Percentiles rank a stretch among this genome's conserved stretches.
Conservation (phyloP, 2,329 filamentous ascomycete species). For the Colletotrichum lindemuthianum region DNA sequence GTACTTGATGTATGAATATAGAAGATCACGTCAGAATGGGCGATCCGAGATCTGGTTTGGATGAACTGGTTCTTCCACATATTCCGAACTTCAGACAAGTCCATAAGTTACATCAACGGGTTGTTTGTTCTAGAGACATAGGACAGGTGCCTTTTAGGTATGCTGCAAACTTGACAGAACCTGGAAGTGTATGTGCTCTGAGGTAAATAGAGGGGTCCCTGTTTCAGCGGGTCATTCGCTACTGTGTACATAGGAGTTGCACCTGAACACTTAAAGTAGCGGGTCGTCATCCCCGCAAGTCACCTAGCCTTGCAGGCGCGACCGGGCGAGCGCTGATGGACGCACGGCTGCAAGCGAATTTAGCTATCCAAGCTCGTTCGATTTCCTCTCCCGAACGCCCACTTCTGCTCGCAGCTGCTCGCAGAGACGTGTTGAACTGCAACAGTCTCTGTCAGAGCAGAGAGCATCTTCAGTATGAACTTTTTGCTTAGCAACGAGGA, state of each 20-base stretch:
- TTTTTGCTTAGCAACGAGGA: slow-evolving; percentile 67
- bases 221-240: slow-evolving; percentile 22
- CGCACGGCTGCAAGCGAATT: slow-evolving; percentile 26
- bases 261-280: background rate
- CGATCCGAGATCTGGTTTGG: no score
- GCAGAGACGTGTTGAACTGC: no score
- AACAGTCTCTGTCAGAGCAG: background rate
- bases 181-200: no score
- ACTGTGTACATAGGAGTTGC: no score
- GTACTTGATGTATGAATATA: no score
- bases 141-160: no score
- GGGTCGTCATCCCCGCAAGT: slow-evolving; percentile 12
- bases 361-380: background rate
- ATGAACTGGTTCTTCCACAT: no score
- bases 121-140: no score
- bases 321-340: slow-evolving; percentile 5
- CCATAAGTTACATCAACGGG: no score
- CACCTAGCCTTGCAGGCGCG: slow-evolving; percentile 48
- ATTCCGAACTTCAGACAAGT: no score
- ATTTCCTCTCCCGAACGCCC: background rate
- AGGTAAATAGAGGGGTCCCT: slow-evolving; percentile 25
- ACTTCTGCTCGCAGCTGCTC: background rate
- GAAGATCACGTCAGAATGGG: no score
- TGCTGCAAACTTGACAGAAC: no score
- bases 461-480: slow-evolving; percentile 58